Evolutionary conservation across 2,329 filamentous ascomycete species (phyloP).

Genomic region (Beauveria sp.): DNA sequence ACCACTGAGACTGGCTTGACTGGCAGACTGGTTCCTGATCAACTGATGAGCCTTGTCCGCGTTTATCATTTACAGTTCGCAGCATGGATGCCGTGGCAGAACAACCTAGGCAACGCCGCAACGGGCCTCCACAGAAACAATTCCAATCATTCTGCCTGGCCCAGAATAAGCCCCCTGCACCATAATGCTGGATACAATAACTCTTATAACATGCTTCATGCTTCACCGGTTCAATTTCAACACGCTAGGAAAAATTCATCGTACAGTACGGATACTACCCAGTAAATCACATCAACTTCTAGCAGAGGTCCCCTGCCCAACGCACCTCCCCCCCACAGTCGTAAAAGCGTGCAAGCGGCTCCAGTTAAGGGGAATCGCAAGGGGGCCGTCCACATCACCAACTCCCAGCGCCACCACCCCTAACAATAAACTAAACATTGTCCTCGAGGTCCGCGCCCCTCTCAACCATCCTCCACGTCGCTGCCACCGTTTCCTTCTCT

Average conservation of each 20-base stretch:
- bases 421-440: conserved; percentile 7
- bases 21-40: not conserved
- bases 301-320: not conserved
- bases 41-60: not conserved
- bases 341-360: not conserved
- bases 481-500: not conserved
- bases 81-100: not conserved
- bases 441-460: conserved; percentile 4
- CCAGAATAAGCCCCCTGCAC: not conserved
- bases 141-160: not conserved
- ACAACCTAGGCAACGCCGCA: not conserved
- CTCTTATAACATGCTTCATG: not conserved
- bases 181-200: not conserved
- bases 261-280: too few relatives aligned
- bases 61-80: not conserved
- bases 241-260: too few relatives aligned
- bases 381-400: conserved; percentile 11
- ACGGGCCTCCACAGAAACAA: not conserved
- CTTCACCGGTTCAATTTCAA: not conserved
- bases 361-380: conserved; percentile 10
- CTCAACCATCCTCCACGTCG: not conserved
- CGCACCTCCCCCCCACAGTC: not conserved
- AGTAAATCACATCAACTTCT: too few relatives aligned
- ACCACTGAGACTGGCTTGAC: too few relatives aligned
- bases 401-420: conserved; percentile 4